These are phyloP conservation scores for Biscogniauxia sp. DNA, from an alignment of 2,329 filamentous ascomycete species.

Conservation along the genomic window DNA sequence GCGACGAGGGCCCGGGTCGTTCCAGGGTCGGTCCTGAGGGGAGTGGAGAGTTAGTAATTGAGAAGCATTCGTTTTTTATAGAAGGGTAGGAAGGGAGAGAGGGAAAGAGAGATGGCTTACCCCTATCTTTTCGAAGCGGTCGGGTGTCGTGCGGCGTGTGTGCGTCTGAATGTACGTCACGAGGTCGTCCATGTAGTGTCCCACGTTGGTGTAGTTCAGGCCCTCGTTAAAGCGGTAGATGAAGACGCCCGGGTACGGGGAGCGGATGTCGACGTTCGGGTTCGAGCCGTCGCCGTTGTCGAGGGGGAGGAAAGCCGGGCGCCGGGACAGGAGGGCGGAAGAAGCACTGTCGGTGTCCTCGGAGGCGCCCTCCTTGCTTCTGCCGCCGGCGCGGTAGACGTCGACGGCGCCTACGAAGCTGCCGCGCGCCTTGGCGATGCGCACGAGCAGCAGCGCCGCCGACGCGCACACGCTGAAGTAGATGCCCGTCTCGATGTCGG, in stretches of 20 bases:
- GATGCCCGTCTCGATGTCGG: conserved; percentile 79
- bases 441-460: conserved; percentile 69
- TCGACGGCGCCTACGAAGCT: conserved; percentile 76
- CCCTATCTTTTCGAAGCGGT: conserved; percentile 45
- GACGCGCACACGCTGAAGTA: conserved; percentile 76
- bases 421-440: conserved; percentile 74
- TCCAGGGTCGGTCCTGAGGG: conserved; percentile 40
- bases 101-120: conserved; percentile 30
- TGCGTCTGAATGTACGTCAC: conserved; percentile 44
- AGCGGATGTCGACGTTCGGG: conserved; percentile 42
- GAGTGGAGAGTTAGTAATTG: conserved; percentile 12
- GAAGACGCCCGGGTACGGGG: conserved; percentile 52
- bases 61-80: too few species aligned
- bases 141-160: conserved; percentile 44
- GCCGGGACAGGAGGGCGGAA: conserved; percentile 23
- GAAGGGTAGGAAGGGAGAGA: conserved; percentile 4
- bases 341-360: neutral
- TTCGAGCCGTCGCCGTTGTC: conserved; percentile 52
- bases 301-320: conserved; percentile 46
- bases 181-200: conserved; percentile 49
- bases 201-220: conserved; percentile 56
- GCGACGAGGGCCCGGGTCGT: conserved; percentile 33
- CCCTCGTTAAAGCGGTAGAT: conserved; percentile 55
- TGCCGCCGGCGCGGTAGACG: conserved; percentile 52
- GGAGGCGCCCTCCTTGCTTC: conserved; percentile 2